A percentile compares a stretch with the other conserved stretches of the same genome.
Conservation (phyloP, 768 basidiomycete species). For the Tylopilus subfusipes region DNA sequence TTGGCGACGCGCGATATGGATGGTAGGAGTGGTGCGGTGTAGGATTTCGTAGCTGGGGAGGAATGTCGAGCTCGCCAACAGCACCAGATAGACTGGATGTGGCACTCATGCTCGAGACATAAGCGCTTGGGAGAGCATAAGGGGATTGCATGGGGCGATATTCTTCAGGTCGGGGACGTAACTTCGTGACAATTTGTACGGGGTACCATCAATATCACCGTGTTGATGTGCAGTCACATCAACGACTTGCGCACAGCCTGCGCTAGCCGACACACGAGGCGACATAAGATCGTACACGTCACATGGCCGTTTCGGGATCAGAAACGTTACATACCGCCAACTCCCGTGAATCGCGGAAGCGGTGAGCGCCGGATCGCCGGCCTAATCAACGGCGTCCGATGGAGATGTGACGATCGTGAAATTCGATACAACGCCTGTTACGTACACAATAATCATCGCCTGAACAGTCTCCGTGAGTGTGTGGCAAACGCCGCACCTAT, state of each 20-base stretch:
- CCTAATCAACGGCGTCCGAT: constrained; percentile 25
- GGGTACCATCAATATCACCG: constrained; percentile 23
- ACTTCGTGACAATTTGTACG: constrained; percentile 30
- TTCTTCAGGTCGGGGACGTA: constrained; percentile 37
- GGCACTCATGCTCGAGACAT: constrained; percentile 43
- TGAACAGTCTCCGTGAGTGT: constrained; percentile 13
- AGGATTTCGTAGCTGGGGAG: constrained; percentile 32
- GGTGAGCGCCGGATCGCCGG: constrained; percentile 22
- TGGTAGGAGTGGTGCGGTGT: constrained; percentile 27
- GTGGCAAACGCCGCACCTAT: constrained; percentile 9
- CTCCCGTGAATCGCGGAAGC: constrained; percentile 25
- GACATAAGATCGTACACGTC: constrained; percentile 28
- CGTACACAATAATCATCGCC: constrained; percentile 21
- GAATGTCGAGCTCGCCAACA: constrained; percentile 51
- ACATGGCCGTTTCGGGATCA: constrained; percentile 29
- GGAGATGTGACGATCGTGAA: constrained; percentile 21
- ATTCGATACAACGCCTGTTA: constrained; percentile 14
- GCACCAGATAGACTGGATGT: constrained; percentile 57
- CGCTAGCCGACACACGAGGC: constrained; percentile 29
- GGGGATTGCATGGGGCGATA: constrained; percentile 31
- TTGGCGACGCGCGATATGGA: constrained; percentile 22
- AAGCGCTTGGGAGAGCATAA: constrained; percentile 31
- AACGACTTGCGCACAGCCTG: constrained; percentile 27
- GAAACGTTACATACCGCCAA: constrained; percentile 25
- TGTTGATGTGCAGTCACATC: constrained; percentile 23